Evolutionary conservation across 352 stramenopile species (phyloP), one percentile per base, ranked within the genome.

Genomic region (Phytophthora foliorum): DNA sequence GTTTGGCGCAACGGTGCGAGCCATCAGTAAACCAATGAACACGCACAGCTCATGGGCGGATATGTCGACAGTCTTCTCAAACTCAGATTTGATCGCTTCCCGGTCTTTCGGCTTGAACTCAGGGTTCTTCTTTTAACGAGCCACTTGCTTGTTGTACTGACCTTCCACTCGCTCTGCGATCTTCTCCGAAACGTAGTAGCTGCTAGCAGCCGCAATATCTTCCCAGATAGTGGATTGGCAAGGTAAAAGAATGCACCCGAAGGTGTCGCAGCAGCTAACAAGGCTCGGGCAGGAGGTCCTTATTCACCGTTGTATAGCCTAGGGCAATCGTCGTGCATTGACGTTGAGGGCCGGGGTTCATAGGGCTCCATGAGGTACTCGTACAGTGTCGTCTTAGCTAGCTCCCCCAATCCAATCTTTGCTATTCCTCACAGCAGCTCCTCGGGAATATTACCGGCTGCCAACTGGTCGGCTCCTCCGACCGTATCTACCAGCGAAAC

Each of bases 351-450:
- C 4, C 46, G 49, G 3, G 59, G 14, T 22, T 67, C 50, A 21
- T 67, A 56, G 1, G 59, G 49, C 16, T 54, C 21, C 41, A 52
- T 50, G 10, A 62, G n/a, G 19, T 62, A 68, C 1, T 57, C 31
- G 16, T 57, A 68, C 22, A n/a, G n/a, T n/a, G n/a, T n/a, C n/a
- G n/a, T n/a, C n/a, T n/a, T n/a, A n/a, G n/a, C n/a, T n/a, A n/a
- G n/a, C n/a, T n/a, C n/a, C n/a, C n/a, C n/a, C n/a, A n/a, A n/a
- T n/a, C n/a, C n/a, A n/a, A n/a, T n/a, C n/a, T n/a, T n/a, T n/a
- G n/a, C n/a, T n/a, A n/a, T n/a, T n/a, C n/a, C n/a, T n/a, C n/a
- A n/a, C n/a, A n/a, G n/a, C n/a, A n/a, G n/a, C n/a, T n/a, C n/a
- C n/a, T n/a, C n/a, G n/a, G n/a, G n/a, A n/a, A n/a, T n/a, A n/a